A percentile compares a stretch with the other conserved stretches of the same genome.
Conservation (phyloP, 176 grass and related monocot species). For the Carex pumila region DNA sequence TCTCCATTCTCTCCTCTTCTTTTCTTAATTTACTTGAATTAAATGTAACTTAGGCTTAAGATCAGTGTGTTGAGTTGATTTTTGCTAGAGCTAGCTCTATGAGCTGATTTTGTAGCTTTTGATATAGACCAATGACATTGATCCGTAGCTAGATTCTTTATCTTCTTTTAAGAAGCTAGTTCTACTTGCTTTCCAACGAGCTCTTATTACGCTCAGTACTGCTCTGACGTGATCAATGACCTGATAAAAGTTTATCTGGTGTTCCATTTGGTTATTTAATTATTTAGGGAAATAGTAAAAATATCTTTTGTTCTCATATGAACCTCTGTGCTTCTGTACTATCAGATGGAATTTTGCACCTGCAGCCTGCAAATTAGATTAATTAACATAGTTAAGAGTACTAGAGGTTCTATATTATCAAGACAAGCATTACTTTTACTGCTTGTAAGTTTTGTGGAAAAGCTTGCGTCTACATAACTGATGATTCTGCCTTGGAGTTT, state of each 20-base stretch:
- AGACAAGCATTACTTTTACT: neutral
- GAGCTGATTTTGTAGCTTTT: neutral
- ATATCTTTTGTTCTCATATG: neutral
- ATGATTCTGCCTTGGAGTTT: neutral
- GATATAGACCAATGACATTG: neutral
- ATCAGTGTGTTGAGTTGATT: neutral
- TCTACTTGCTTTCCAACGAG: no score
- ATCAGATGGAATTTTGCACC: neutral
- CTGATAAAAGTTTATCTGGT: neutral
- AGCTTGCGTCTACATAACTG: neutral
- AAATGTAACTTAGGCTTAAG: neutral
- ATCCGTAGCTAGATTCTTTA: neutral
- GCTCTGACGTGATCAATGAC: neutral
- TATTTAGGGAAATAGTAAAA: neutral
- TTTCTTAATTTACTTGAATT: neutral
- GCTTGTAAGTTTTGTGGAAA: neutral
- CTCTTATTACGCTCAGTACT: neutral
- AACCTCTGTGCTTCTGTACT: neutral
- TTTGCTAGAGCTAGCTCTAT: neutral
- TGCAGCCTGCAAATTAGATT: neutral
- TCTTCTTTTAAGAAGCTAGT: no score
- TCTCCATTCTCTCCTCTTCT: neutral
- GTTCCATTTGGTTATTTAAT: neutral
- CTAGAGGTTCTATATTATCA: neutral
- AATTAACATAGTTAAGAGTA: neutral